Evolutionary conservation across 2,329 filamentous ascomycete species (phyloP).

Genomic region (Apiospora kogelbergensis): DNA sequence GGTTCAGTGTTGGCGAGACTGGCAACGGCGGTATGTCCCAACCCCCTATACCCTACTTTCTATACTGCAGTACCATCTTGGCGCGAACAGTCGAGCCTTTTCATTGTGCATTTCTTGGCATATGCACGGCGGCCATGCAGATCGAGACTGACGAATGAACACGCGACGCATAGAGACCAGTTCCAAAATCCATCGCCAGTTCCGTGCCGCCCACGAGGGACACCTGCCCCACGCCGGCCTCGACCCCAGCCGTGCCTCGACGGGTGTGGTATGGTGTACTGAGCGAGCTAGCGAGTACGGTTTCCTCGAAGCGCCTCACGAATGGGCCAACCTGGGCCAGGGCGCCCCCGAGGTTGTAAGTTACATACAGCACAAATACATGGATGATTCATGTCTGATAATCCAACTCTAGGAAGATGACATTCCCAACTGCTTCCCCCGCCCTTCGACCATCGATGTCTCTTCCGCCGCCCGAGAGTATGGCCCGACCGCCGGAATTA

Average conservation of each 20-base stretch:
- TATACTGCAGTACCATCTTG: neutral
- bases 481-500: constrained; percentile 91
- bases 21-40: constrained; percentile 52
- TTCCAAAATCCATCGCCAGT: constrained; percentile 85
- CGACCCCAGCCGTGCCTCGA: constrained; percentile 83
- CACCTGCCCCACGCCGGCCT: constrained; percentile 89
- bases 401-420: too few species aligned
- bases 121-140: neutral
- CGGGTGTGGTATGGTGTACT: constrained; percentile 91
- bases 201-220: constrained; percentile 86
- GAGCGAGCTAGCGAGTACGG: constrained; percentile 88
- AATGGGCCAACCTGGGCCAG: constrained; percentile 93
- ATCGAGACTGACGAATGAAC: neutral
- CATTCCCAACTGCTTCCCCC: constrained; percentile 83
- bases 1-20: constrained; percentile 61
- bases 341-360: constrained; percentile 90
- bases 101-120: neutral
- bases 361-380: too few species aligned
- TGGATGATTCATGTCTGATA: too few species aligned
- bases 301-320: constrained; percentile 75
- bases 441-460: constrained; percentile 77
- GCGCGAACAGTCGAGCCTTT: neutral
- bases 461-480: constrained; percentile 82
- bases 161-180: constrained; percentile 62
- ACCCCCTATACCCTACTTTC: neutral